Percentiles rank a stretch among this genome's conserved stretches.
Evolutionary conservation across 768 basidiomycete genomes (phyloP).

Genomic region (Suillus americanus): DNA sequence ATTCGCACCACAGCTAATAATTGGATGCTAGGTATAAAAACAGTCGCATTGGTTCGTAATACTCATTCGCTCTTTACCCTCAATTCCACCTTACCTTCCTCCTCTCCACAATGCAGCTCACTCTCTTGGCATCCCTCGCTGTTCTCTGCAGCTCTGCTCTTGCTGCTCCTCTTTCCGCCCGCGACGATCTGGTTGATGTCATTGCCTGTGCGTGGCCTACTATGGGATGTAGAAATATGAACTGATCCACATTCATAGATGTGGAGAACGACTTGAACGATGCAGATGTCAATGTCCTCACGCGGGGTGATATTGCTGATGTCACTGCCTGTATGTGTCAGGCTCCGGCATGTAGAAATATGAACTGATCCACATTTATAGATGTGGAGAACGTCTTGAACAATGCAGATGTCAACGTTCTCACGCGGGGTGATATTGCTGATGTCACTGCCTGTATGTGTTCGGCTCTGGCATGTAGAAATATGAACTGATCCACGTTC

Average conservation of each 20-base stretch:
- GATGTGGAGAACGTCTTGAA: no score
- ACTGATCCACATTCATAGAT: not conserved
- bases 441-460: no score
- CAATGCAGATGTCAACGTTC: no score
- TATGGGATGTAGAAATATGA: not conserved
- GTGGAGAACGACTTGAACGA: not conserved
- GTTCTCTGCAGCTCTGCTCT: not conserved
- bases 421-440: no score
- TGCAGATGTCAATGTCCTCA: not conserved
- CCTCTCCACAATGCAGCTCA: not conserved
- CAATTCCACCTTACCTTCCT: not conserved
- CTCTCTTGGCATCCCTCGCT: not conserved
- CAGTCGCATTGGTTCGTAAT: not conserved
- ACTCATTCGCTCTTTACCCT: not conserved
- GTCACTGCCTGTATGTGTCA: not conserved
- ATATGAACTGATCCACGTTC: no score
- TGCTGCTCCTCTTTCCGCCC: no score
- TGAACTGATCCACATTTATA: no score
- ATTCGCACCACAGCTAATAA: not conserved
- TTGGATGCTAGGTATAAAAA: not conserved
- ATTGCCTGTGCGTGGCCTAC: not conserved
- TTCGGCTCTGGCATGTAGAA: no score
- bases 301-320: not conserved
- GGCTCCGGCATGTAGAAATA: no score
- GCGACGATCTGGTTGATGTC: not conserved